Conservation (phyloP, 2,329 filamentous ascomycete species). For the Aspergillus ustus region DNA sequence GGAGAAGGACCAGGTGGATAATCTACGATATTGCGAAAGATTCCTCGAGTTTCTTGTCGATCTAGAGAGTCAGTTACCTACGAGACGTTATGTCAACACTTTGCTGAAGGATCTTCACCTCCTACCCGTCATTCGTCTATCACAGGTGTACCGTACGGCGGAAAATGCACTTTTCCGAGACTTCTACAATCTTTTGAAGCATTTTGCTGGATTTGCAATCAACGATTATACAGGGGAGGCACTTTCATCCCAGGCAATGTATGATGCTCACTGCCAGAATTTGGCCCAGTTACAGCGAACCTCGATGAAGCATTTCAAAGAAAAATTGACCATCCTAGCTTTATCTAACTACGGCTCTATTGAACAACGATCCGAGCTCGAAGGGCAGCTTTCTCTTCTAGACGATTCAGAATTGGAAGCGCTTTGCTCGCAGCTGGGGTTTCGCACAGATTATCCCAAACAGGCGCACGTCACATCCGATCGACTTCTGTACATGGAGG, state of each 20-base stretch:
- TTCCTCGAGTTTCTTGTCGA: constrained; percentile 90
- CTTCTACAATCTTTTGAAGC: constrained; percentile 76
- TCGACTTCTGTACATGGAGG: constrained; percentile 61
- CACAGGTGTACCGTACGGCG: constrained; percentile 75
- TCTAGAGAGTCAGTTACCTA: constrained; percentile 89
- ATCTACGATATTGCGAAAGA: constrained; percentile 84
- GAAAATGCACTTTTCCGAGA: constrained; percentile 79
- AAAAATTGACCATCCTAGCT: constrained; percentile 88
- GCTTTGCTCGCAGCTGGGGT: constrained; percentile 72
- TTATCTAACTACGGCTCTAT: constrained; percentile 92
- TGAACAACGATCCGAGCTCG: constrained; percentile 77
- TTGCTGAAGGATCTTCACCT: constrained; percentile 85
- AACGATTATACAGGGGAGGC: constrained; percentile 88
- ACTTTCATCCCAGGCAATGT: constrained; percentile 71
- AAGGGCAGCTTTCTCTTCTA: constrained; percentile 73
- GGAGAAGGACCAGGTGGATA: constrained; percentile 55
- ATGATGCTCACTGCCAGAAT: constrained; percentile 76
- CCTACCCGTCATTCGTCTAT: constrained; percentile 75
- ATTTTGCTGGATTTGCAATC: constrained; percentile 87
- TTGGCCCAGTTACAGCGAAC: constrained; percentile 80
- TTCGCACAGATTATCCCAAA: constrained; percentile 81
- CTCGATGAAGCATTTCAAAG: constrained; percentile 79
- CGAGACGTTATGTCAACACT: constrained; percentile 89
- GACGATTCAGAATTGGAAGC: constrained; percentile 74
- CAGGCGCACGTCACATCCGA: constrained; percentile 68